Conservation (phyloP, 2,329 filamentous ascomycete genomes). For the Sphaceloma murrayae region DNA sequence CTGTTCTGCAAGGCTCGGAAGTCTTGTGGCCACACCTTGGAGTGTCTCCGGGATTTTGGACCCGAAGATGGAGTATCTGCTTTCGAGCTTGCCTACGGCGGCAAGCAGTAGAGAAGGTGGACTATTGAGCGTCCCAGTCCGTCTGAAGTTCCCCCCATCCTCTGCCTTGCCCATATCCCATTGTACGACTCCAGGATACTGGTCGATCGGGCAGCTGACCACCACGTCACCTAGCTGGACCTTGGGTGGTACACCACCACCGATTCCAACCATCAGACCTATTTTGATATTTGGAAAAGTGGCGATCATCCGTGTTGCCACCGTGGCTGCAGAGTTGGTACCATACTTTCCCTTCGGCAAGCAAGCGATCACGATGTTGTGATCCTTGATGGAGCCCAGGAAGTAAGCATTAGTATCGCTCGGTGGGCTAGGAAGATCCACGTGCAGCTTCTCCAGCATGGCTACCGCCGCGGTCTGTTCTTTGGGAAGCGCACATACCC, state of each 20-base stretch:
- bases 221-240: slow-evolving; percentile 24
- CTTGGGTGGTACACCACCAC: slow-evolving; percentile 20
- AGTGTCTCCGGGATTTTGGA: neutral
- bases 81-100: slow-evolving; percentile 18
- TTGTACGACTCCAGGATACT: slow-evolving; percentile 23
- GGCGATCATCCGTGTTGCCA: slow-evolving; percentile 17
- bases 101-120: slow-evolving; percentile 23
- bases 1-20: too few species aligned
- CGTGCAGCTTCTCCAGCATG: slow-evolving; percentile 19
- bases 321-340: slow-evolving; percentile 17
- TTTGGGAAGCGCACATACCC: slow-evolving; percentile 19
- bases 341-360: slow-evolving; percentile 19
- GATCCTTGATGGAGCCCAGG: slow-evolving; percentile 16
- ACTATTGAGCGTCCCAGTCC: slow-evolving; percentile 18
- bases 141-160: slow-evolving; percentile 11
- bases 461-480: slow-evolving; percentile 19
- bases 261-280: slow-evolving; percentile 24
- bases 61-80: neutral
- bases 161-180: slow-evolving; percentile 22
- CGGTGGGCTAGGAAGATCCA: slow-evolving; percentile 5
- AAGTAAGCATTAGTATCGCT: slow-evolving; percentile 11
- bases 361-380: slow-evolving; percentile 21
- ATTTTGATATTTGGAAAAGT: slow-evolving; percentile 18
- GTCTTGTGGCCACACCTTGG: neutral
- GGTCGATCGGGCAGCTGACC: slow-evolving; percentile 21